A percentile compares a stretch with the other conserved stretches of the same genome.
phyloP scores from a whole-genome alignment of 441 rosid species.

The Bocquillonia castaneifolia region DNA sequence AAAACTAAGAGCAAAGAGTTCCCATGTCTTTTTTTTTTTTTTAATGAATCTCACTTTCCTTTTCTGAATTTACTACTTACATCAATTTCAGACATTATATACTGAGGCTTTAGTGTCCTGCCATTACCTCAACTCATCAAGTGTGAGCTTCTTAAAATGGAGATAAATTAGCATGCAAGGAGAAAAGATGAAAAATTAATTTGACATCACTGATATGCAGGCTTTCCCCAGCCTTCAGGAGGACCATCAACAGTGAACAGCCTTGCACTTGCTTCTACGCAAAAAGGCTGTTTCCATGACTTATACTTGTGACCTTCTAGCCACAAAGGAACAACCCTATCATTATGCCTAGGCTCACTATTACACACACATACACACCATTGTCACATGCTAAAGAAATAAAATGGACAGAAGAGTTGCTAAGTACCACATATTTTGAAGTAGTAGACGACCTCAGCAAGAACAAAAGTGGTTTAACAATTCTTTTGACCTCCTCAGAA shows the following conservation, averaged over 20 bases:
- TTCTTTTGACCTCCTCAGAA: slow-evolving; percentile 59
- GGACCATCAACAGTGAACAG: not conserved
- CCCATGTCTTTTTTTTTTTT: not conserved
- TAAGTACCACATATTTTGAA: slow-evolving; percentile 88
- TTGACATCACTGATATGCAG: not conserved
- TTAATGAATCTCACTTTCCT: not conserved
- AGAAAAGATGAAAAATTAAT: not conserved
- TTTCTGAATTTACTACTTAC: not conserved
- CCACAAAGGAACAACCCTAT: not conserved
- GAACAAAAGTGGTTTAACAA: slow-evolving; percentile 86
- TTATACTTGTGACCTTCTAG: not conserved
- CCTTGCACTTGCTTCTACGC: not conserved
- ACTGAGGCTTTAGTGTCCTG: slow-evolving; percentile 3
- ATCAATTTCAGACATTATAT: not conserved
- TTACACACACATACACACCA: not conserved
- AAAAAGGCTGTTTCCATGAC: not conserved
- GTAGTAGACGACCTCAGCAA: slow-evolving; percentile 75
- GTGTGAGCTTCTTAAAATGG: slow-evolving; percentile 1
- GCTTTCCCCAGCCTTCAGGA: not conserved
- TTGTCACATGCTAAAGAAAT: slow-evolving; percentile 1
- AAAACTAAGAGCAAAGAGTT: not conserved
- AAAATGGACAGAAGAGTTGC: slow-evolving; percentile 15
- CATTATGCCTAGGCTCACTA: not conserved
- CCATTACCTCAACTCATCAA: slow-evolving; percentile 7
- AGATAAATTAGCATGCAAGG: not conserved